phyloP scores from a whole-genome alignment of 805 yeast species.

The Starmerella cellae region DNA sequence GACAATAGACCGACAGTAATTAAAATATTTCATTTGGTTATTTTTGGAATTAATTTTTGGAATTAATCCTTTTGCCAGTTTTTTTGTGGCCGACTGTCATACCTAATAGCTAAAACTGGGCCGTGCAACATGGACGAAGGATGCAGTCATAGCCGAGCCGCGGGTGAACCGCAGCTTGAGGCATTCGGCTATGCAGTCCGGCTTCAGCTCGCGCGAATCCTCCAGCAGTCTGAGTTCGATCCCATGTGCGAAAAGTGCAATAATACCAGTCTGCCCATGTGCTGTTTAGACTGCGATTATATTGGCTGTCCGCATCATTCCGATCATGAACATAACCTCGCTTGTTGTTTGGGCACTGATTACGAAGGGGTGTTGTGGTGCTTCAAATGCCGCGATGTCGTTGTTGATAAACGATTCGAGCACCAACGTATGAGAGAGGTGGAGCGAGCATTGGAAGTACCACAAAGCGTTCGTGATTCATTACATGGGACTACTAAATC shows the following conservation, averaged over 20 bases:
- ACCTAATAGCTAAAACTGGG: too few species aligned
- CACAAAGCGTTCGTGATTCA: background rate
- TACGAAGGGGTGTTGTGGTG: slow-evolving; percentile 53
- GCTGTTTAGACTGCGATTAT: slow-evolving; percentile 20
- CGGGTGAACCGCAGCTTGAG: slow-evolving; percentile 7
- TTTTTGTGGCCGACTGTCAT: too few species aligned
- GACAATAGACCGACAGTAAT: too few species aligned
- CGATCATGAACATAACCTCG: slow-evolving; percentile 36
- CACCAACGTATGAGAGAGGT: slow-evolving; percentile 3
- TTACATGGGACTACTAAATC: background rate
- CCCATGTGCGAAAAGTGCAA: slow-evolving; percentile 12
- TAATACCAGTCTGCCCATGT: slow-evolving; percentile 9
- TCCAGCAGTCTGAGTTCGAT: slow-evolving; percentile 3
- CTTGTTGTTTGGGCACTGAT: slow-evolving; percentile 47
- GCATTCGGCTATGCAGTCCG: slow-evolving; percentile 12
- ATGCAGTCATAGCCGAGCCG: slow-evolving; percentile 12
- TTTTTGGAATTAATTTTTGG: too few species aligned
- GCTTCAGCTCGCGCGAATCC: slow-evolving; percentile 8
- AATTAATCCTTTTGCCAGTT: too few species aligned
- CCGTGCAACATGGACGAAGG: background rate
- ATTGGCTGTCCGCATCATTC: slow-evolving; percentile 19
- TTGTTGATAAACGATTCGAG: slow-evolving; percentile 36
- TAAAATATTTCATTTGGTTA: too few species aligned
- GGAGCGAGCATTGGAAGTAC: slow-evolving; percentile 3
- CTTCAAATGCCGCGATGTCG: slow-evolving; percentile 62